Percentiles rank a stretch among this genome's conserved stretches.
phyloP scores from a whole-genome alignment of 2,329 filamentous ascomycete species.

The Botrytis deweyae region DNA sequence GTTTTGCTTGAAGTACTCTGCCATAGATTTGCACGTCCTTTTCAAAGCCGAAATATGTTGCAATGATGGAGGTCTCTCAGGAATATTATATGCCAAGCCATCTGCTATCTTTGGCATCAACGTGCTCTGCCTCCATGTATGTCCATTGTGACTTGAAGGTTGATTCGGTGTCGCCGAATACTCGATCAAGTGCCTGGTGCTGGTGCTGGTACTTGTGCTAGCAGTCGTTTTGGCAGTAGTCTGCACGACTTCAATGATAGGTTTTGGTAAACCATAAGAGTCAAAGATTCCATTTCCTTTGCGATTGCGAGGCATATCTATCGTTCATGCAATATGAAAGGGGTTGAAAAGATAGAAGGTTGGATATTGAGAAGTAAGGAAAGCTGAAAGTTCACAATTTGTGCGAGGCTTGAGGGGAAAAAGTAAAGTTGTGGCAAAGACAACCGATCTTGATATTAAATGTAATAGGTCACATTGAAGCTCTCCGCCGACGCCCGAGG shows the following conservation, averaged over 20 bases:
- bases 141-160: neutral
- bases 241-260: neutral
- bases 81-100: neutral
- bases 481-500: neutral
- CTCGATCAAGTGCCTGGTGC: neutral
- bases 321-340: neutral
- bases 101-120: slow-evolving; percentile 11
- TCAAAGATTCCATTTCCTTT: neutral
- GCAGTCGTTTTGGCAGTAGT: neutral
- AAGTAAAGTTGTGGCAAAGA: slow-evolving; percentile 12
- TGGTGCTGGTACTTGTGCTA: neutral
- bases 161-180: neutral
- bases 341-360: neutral
- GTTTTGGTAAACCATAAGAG: slow-evolving; percentile 1
- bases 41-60: slow-evolving; percentile 10
- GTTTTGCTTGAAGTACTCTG: neutral
- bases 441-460: neutral
- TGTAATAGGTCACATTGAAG: slow-evolving; percentile 11
- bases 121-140: neutral
- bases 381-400: slow-evolving; percentile 10
- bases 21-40: slow-evolving; percentile 9
- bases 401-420: slow-evolving; percentile 12
- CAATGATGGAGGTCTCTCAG: neutral
- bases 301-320: slow-evolving; percentile 1
- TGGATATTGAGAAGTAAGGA: slow-evolving; percentile 12